Evolutionary conservation across 306 rosid genomes (phyloP).

Genomic region (Malus domestica): ASM211411v1 NC_041793.1:38254001-38254500

Average conservation of each 20-base stretch:
- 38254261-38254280: neutral
- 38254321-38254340: too few relatives aligned
- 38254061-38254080: neutral
- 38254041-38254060: neutral
- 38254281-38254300: neutral
- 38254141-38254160: neutral
- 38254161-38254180: neutral
- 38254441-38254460: too few relatives aligned
- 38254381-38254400: too few relatives aligned
- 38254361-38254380: too few relatives aligned
- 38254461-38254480: too few relatives aligned
- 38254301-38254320: neutral
- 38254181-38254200: neutral
- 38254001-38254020: neutral
- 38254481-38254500: too few relatives aligned
- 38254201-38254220: neutral
- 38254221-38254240: neutral
- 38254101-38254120: neutral
- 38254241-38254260: too few relatives aligned
- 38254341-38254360: too few relatives aligned
- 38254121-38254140: neutral
- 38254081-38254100: neutral
- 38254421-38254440: too few relatives aligned
- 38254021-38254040: neutral
- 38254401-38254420: too few relatives aligned